Conservation (phyloP, 306 rosid species). For the Trifolium subterraneum region DNA sequence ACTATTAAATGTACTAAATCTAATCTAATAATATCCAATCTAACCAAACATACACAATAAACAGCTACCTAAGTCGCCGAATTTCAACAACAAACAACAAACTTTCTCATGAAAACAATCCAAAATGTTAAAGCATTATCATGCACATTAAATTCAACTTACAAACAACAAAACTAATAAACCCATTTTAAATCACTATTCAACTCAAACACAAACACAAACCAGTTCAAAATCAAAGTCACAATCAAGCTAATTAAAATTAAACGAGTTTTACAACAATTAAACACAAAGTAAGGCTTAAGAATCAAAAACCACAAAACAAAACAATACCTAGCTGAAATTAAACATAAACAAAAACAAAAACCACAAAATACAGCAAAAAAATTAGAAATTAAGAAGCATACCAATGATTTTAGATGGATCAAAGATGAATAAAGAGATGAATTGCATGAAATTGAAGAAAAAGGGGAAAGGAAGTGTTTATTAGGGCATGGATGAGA, state of each 20-base stretch:
- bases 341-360: constrained; percentile 26
- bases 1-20: constrained; percentile 37
- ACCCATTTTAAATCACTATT: constrained; percentile 50
- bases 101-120: constrained; percentile 32
- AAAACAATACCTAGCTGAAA: constrained; percentile 45
- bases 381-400: constrained; percentile 51
- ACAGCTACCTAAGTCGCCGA: constrained; percentile 15
- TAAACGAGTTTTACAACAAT: constrained; percentile 40
- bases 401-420: constrained; percentile 57
- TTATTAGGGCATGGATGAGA: constrained; percentile 70
- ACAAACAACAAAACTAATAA: constrained; percentile 40
- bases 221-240: constrained; percentile 45
- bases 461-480: constrained; percentile 46
- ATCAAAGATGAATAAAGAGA: constrained; percentile 55
- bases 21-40: not conserved
- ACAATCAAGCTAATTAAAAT: constrained; percentile 40
- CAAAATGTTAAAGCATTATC: constrained; percentile 49
- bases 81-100: constrained; percentile 42
- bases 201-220: constrained; percentile 30
- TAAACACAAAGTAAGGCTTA: constrained; percentile 23
- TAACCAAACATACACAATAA: constrained; percentile 38
- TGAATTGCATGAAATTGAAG: constrained; percentile 47
- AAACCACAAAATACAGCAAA: constrained; percentile 45
- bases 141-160: constrained; percentile 55
- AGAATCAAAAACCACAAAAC: constrained; percentile 25